Conservation (phyloP, 75 land plant species). For the Adiantum capillusveneris region DNA sequence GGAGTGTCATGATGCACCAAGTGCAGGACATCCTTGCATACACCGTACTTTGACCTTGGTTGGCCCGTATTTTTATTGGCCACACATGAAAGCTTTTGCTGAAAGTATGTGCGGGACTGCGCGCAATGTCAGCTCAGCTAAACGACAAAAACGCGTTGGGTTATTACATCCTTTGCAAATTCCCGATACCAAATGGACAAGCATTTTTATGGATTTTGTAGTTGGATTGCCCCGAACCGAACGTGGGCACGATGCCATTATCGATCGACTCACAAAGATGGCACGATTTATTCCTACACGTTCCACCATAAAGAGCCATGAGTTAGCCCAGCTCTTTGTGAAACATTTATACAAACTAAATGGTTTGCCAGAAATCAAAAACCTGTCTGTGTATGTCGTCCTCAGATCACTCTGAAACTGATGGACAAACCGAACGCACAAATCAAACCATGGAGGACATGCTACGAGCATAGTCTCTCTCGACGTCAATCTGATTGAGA, state of each 20-base stretch:
- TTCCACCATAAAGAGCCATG: not conserved
- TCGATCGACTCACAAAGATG: no score
- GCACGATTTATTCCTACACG: not conserved
- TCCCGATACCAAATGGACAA: no score
- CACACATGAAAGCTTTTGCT: no score
- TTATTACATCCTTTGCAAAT: no score
- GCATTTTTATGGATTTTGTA: constrained; percentile 4
- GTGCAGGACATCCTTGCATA: not conserved
- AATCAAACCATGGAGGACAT: constrained; percentile 13
- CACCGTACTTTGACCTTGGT: not conserved
- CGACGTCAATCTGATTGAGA: constrained; percentile 1
- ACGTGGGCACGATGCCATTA: not conserved
- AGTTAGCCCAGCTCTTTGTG: constrained; percentile 14
- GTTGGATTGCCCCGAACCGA: not conserved
- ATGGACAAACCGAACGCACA: constrained; percentile 12
- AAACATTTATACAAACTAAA: not conserved
- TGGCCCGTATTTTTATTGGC: constrained; percentile 1
- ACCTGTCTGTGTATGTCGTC: no score
- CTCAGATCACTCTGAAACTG: not conserved
- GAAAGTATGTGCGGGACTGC: not conserved
- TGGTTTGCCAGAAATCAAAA: not conserved
- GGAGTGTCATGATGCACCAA: constrained; percentile 1
- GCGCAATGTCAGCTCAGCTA: not conserved
- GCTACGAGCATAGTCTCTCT: not conserved
- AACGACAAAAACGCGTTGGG: not conserved